Evolutionary conservation across 2,329 filamentous ascomycete genomes (phyloP), one percentile per base, ranked within the genome.

Genomic region (Venturia effusa): DNA sequence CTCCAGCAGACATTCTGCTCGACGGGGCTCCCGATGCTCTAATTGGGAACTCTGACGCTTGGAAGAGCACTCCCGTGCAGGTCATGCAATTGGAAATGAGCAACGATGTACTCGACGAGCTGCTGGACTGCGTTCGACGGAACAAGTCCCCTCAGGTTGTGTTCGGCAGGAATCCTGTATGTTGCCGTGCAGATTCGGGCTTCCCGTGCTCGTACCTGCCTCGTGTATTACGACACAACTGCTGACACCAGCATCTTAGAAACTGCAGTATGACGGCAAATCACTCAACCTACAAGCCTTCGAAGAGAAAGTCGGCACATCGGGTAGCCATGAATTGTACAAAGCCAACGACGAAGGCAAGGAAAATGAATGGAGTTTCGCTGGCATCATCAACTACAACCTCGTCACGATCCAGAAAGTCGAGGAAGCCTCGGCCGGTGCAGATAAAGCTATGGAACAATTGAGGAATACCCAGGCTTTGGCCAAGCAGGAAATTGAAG

Each of bases 401-500:
- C 77, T 85, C 41, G 78, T 72, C 6, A 63, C 79, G 68, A 79
- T 84, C 41, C 78, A 81, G 69, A 81, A 81, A 72, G 80, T 80
- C 45, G 77, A 81, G 71, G 76, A 81, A 70, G 80, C 77, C 41
- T 82, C 80, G 54, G 80, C 81, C 34, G 81, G 80, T 66, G 80
- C 80, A 45, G 84, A 87, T 71, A 80, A 81, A 66, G 84, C 84
- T 34, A 73, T 87, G 72, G 82, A 82, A 62, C 80, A 79, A 45
- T 76, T 87, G 63, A 80, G 85, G 72, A 83, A 78, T 71, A 85
- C 78, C 69, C 77, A 87, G 71, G 84, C 80, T 66, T 80, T 82
- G 27, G 79, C 83, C 61, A 78, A 84, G 69, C 78, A 84, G 69
- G 79, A 84, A 67, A 85, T 85, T 73, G 80, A 85, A 72, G 83